Conservation (phyloP, 345 rosid species). For the Populus davidiana region DNA sequence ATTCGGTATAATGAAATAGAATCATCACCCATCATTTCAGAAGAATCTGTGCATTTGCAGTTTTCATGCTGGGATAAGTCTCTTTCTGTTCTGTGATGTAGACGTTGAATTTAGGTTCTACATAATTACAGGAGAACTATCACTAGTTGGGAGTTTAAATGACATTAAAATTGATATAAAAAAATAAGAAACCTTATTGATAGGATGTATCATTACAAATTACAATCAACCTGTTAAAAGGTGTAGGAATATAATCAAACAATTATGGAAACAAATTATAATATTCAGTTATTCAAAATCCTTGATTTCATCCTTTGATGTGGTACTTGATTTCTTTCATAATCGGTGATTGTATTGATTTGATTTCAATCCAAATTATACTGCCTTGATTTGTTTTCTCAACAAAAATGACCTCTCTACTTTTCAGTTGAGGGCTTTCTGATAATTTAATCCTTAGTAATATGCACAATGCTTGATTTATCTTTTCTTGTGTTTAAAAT, state of each 20-base stretch:
- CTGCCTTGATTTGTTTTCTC: too few relatives aligned
- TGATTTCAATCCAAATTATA: too few relatives aligned
- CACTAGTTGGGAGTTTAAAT: not conserved
- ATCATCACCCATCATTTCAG: not conserved
- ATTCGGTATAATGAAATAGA: not conserved
- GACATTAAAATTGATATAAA: not conserved
- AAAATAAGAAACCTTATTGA: too few relatives aligned
- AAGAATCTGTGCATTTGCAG: not conserved
- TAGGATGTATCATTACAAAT: too few relatives aligned
- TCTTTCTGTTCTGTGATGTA: not conserved
- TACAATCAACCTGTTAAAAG: too few relatives aligned
- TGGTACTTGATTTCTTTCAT: too few relatives aligned
- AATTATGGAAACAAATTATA: too few relatives aligned
- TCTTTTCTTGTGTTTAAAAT: conserved; percentile 11
- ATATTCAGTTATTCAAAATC: too few relatives aligned
- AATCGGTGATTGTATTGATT: too few relatives aligned
- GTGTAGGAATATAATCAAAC: too few relatives aligned
- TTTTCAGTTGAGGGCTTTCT: not conserved
- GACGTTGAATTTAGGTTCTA: not conserved
- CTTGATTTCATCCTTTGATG: too few relatives aligned
- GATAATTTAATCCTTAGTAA: conserved; percentile 2
- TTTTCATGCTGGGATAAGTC: conserved; percentile 1
- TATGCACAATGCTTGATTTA: conserved; percentile 8
- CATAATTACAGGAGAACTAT: not conserved
- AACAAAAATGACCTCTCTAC: not conserved